Evolutionary conservation across 495 filamentous ascomycete species (phyloP), one percentile per base, ranked within the genome.

Genomic region (Penicillium herquei): DNA sequence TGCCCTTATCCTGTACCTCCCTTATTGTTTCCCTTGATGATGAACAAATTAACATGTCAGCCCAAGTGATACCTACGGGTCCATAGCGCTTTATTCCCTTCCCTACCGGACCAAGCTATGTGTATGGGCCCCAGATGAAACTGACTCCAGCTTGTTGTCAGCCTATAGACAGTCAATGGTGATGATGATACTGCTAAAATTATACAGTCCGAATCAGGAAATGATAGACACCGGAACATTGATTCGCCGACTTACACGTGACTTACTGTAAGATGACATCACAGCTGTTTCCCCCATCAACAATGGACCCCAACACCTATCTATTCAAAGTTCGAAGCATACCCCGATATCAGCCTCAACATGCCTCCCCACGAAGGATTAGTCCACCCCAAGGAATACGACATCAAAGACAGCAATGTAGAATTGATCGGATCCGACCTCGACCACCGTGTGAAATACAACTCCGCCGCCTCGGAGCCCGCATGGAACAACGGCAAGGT

Each of bases 361-460:
- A 85, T 85, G 82, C 53, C 81, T 9, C 81, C 82, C 7, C 76
- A 79, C 61, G 69, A 79, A 68, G 81, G 80, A 53, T 64, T 84
- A 39, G 75, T 85, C 21, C 81, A 84, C 57, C 69, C 71, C 31
- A 80, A 81, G 55, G 76, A 83, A 57, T 84, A 85, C 64, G 77
- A 85, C 58, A 78, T 84, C 69, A 80, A 82, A 60, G 81, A 84
- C 63, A 82, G 78, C 67, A 86, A 86, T 64, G 80, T 87, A 11
- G 81, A 84, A 64, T 74, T 84, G 31, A 80, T 87, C 45, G 77
- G 78, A 39, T 77, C 75, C 45, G 74, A 79, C 41, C 71, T 87
- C 61, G 84, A 87, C 68, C 84, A 84, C 70, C 73, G 73, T 33
- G 78, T 87, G 50, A 87, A 87, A 54, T 79, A 85, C 76, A 79